Evolutionary conservation across 352 stramenopile genomes (phyloP), one percentile per base, ranked within the genome.

Genomic region (Phytophthora palmivora): DNA sequence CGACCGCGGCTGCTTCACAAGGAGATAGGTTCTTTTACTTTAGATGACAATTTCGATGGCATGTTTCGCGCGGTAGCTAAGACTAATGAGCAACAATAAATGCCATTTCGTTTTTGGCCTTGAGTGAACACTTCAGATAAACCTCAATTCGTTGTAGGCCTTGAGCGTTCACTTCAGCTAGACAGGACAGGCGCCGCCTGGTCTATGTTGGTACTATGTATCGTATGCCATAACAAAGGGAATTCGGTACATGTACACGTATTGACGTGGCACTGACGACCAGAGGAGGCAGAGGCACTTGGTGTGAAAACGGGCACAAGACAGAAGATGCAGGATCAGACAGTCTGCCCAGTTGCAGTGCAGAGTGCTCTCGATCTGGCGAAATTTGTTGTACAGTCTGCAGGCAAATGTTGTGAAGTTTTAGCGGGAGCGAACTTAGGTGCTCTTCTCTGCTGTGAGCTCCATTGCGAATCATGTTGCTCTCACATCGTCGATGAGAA

Each of bases 281-380:
- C 43, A 37, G 16, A 28, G 24, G 43, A 22, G 26, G 22, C 24
- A 21, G 14, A 18, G 28, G 9, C 32, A 32, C 9, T 41, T 48
- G 14, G 36, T n/a, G n/a, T 58, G 49, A 39, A 30, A 41, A 46
- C 22, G 37, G 30, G 43, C 18, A n/a, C 11, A 15, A 22, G 14
- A 21, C 37, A 58, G 53, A 52, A 33, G 24, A 39, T 54, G 24
- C 37, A 52, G 45, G 39, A 44, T 16, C 43, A 63, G 54, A 48
- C 55, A 30, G 24, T 22, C 36, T 58, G 37, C 37, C 50, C 8
- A 16, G 15, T 50, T 48, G 30, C 12, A 59, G 51, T 55, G 30
- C 18, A 53, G n/a, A 42, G 44, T 39, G n/a, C 28, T 18, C 15
- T 39, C 15, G 44, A 19, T 39, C 34, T 39, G 30, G 30, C 34